These are phyloP conservation scores for Solidago caesia DNA, from an alignment of 129 eudicot genomes.

Conservation along the genomic window DNA sequence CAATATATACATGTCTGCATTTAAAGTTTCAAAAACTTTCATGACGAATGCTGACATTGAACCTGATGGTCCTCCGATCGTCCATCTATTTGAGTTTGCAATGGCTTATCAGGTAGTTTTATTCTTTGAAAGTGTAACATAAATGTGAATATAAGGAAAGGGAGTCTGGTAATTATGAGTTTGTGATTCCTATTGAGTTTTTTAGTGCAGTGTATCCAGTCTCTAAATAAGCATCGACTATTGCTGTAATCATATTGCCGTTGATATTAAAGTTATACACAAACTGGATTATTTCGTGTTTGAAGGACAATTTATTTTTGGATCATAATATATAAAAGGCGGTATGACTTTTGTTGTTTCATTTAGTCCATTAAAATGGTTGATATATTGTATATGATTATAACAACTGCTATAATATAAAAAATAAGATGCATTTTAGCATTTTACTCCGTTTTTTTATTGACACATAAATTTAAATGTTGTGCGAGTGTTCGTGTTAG, in stretches of 20 bases:
- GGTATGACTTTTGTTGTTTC: background rate
- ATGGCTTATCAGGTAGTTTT: constrained; percentile 9
- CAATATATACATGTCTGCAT: constrained; percentile 3
- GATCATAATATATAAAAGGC: background rate
- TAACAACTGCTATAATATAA: background rate
- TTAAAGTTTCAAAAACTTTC: background rate
- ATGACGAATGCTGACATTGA: background rate
- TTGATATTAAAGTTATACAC: constrained; percentile 13
- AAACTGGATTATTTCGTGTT: constrained; percentile 9
- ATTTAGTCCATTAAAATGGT: background rate
- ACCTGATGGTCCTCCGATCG: background rate
- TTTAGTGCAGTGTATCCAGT: background rate
- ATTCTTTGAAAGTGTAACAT: constrained; percentile 32
- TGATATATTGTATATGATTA: background rate
- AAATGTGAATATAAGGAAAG: constrained; percentile 30
- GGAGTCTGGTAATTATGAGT: constrained; percentile 27
- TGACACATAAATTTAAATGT: no score
- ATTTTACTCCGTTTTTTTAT: no score
- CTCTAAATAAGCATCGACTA: constrained; percentile 24
- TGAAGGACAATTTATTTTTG: background rate
- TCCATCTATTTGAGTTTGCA: background rate
- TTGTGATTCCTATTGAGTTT: constrained; percentile 12
- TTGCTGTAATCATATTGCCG: constrained; percentile 21
- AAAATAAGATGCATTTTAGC: no score
- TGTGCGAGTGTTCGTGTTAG: no score